phyloP scores from a whole-genome alignment of 306 rosid species.

The Lupinus albus region DNA sequence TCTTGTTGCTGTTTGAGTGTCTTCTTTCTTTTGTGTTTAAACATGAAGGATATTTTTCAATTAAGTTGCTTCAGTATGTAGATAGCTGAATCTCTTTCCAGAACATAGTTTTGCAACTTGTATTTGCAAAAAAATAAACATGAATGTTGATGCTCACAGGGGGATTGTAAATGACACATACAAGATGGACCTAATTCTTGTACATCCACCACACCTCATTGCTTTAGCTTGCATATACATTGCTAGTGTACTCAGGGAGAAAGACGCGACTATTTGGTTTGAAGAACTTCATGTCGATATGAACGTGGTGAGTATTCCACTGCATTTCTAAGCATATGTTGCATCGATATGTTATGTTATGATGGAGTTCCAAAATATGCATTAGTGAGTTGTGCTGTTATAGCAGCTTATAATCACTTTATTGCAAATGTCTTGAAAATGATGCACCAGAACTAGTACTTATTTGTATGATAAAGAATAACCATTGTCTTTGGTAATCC shows the following conservation, averaged over 20 bases:
- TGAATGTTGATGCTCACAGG: conserved; percentile 53
- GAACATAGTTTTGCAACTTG: neutral
- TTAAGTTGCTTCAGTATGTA: conserved; percentile 9
- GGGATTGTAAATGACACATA: conserved; percentile 90
- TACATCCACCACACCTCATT: conserved; percentile 91
- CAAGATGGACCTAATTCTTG: conserved; percentile 94
- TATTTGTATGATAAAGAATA: conserved; percentile 4
- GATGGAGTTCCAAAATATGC: conserved; percentile 1
- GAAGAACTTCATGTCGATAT: conserved; percentile 94
- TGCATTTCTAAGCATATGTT: conserved; percentile 28
- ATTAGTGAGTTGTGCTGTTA: conserved; percentile 9
- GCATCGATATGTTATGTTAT: neutral
- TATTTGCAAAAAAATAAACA: conserved; percentile 1
- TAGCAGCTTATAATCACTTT: neutral
- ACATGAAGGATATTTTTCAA: neutral
- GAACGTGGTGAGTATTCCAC: conserved; percentile 74
- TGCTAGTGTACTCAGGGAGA: conserved; percentile 78
- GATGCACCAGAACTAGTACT: conserved; percentile 3
- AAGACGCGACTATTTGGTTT: conserved; percentile 87
- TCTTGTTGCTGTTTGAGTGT: no score
- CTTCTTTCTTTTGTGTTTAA: no score
- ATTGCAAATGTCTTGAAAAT: conserved; percentile 13
- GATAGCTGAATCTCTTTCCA: conserved; percentile 19
- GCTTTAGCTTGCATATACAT: conserved; percentile 93
- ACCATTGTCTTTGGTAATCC: neutral